Evolutionary conservation across 768 basidiomycete species (phyloP).

Genomic region (Leccinum obscurum): DNA sequence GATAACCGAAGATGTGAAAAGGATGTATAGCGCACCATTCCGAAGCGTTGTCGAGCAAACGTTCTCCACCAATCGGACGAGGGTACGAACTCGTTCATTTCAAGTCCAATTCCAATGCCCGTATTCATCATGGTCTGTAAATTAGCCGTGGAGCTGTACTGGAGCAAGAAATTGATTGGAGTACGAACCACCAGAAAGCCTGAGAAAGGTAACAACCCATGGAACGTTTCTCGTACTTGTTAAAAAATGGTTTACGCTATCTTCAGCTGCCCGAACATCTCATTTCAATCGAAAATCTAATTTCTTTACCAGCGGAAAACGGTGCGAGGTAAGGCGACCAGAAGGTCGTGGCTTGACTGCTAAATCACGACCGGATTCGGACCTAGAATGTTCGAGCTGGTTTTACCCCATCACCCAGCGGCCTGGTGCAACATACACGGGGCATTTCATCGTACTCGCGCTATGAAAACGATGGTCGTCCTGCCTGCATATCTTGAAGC

Average conservation of each 20-base stretch:
- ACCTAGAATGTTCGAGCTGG: constrained; percentile 2
- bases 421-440: neutral
- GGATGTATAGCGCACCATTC: constrained; percentile 11
- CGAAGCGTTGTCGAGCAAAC: neutral
- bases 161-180: neutral
- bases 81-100: constrained; percentile 1
- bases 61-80: neutral
- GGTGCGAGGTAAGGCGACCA: neutral
- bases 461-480: neutral
- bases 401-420: neutral
- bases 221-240: neutral
- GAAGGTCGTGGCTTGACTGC: neutral
- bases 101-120: neutral
- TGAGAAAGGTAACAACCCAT: neutral
- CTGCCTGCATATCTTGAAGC: neutral
- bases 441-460: neutral
- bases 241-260: neutral
- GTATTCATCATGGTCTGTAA: neutral
- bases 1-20: constrained; percentile 16
- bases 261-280: neutral
- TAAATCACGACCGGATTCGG: neutral
- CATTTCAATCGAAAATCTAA: neutral
- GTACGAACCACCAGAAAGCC: neutral
- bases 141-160: neutral
- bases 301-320: neutral